Conservation (phyloP, 2,329 filamentous ascomycete species). For the Fusarium sacchari region DNA sequence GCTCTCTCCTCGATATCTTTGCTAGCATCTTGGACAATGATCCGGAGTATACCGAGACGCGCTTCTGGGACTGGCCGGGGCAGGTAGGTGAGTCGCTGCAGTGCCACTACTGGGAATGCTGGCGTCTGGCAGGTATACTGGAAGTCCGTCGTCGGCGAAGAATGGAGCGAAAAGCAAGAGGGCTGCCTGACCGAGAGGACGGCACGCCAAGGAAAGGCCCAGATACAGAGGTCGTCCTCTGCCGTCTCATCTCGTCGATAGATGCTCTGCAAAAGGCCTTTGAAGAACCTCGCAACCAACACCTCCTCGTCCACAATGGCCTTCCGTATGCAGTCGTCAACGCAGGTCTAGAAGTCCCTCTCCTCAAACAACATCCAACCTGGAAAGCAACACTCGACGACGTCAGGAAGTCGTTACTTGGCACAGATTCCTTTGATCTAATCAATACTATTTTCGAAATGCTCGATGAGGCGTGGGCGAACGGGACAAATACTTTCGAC, state of each 20-base stretch:
- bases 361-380: constrained; percentile 15
- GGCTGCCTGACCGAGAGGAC: background rate
- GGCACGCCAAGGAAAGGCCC: background rate
- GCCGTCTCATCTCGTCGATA: constrained; percentile 35
- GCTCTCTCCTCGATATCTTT: constrained; percentile 36
- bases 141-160: constrained; percentile 35
- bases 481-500: constrained; percentile 34
- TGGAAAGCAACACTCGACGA: constrained; percentile 36
- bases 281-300: constrained; percentile 30
- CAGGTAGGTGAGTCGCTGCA: constrained; percentile 39
- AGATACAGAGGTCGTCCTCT: constrained; percentile 31
- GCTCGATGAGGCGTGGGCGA: constrained; percentile 34
- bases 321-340: constrained; percentile 32
- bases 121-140: constrained; percentile 34
- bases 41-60: constrained; percentile 31
- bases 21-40: constrained; percentile 30
- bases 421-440: constrained; percentile 24
- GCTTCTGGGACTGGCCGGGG: constrained; percentile 35
- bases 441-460: constrained; percentile 20
- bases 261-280: constrained; percentile 37
- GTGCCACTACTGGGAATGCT: constrained; percentile 38
- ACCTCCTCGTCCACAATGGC: constrained; percentile 35
- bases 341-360: constrained; percentile 33
- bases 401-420: constrained; percentile 14
- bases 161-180: constrained; percentile 14